Evolutionary conservation across 2,329 filamentous ascomycete genomes (phyloP).

Genomic region (Claviceps sp.): DNA sequence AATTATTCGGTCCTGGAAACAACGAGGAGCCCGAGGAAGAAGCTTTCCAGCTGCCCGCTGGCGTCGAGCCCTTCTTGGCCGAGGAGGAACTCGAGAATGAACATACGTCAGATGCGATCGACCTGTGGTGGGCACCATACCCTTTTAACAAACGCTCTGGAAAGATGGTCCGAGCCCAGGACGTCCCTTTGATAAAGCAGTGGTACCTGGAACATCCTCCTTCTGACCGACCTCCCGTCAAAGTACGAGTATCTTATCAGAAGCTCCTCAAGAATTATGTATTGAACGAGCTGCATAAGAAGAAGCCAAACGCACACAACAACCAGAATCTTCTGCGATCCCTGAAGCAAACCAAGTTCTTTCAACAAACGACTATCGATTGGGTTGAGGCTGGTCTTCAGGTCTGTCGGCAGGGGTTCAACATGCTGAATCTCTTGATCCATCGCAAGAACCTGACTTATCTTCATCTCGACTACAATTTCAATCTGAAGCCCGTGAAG

Average conservation of each 20-base stretch:
- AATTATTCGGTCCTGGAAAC: constrained; percentile 73
- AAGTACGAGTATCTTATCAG: constrained; percentile 95
- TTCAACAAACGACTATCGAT: constrained; percentile 97
- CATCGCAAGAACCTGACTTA: constrained; percentile 98
- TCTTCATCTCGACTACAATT: constrained; percentile 97
- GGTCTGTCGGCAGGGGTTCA: constrained; percentile 95
- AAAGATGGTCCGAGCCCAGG: constrained; percentile 90
- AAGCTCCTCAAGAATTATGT: constrained; percentile 95
- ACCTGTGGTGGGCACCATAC: constrained; percentile 95
- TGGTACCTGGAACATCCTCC: constrained; percentile 97
- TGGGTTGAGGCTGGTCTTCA: constrained; percentile 98
- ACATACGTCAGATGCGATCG: constrained; percentile 82
- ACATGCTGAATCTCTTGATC: constrained; percentile 96
- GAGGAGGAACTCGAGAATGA: constrained; percentile 82
- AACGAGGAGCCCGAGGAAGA: constrained; percentile 65
- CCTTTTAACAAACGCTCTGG: constrained; percentile 91
- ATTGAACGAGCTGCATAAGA: constrained; percentile 92
- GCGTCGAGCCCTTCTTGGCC: constrained; percentile 74
- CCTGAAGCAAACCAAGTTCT: constrained; percentile 94
- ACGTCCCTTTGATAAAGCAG: constrained; percentile 93
- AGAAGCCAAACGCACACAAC: constrained; percentile 87
- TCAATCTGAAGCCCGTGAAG: constrained; percentile 98
- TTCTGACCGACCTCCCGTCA: constrained; percentile 72
- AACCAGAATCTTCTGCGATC: constrained; percentile 85
- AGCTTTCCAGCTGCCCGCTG: constrained; percentile 68